A percentile compares a stretch with the other conserved stretches of the same genome.
Evolutionary conservation across 2,329 filamentous ascomycete genomes (phyloP).

Genomic region (Pezicula radicicola): DNA sequence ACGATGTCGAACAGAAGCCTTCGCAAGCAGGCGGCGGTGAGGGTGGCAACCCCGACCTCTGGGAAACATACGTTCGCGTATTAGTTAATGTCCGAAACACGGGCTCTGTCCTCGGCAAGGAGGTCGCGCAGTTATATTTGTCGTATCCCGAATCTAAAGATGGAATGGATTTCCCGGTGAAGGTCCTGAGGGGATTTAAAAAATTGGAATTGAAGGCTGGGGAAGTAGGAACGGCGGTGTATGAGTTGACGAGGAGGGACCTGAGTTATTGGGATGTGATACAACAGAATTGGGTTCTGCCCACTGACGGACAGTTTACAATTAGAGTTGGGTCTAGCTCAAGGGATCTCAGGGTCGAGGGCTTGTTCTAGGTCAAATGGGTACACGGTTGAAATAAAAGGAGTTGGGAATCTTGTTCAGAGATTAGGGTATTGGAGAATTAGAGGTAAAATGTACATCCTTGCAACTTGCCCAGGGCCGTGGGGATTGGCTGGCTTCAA

Average conservation of each 20-base stretch:
- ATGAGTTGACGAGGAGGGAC: slow-evolving; percentile 63
- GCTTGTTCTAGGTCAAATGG: slow-evolving; percentile 17
- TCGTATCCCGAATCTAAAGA: slow-evolving; percentile 29
- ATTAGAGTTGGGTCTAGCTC: slow-evolving; percentile 37
- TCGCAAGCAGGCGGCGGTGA: slow-evolving; percentile 62
- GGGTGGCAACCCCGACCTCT: slow-evolving; percentile 53
- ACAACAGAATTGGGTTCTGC: slow-evolving; percentile 66
- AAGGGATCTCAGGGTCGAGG: slow-evolving; percentile 29
- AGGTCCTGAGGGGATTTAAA: slow-evolving; percentile 70
- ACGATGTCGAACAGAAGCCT: slow-evolving; percentile 38
- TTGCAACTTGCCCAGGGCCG: no score
- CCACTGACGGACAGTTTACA: slow-evolving; percentile 39
- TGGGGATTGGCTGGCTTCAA: no score
- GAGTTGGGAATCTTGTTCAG: no score
- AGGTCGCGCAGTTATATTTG: slow-evolving; percentile 57
- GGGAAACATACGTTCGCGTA: slow-evolving; percentile 51
- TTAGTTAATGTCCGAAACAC: slow-evolving; percentile 57
- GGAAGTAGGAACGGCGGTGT: slow-evolving; percentile 47
- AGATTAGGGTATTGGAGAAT: no score
- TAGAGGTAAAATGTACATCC: no score
- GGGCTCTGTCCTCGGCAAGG: slow-evolving; percentile 45
- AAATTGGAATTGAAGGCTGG: slow-evolving; percentile 59
- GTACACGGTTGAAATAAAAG: no score
- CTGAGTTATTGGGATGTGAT: slow-evolving; percentile 68
- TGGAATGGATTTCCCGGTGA: slow-evolving; percentile 55